Evolutionary conservation across 768 basidiomycete species (phyloP).

Genomic region (Trametes sanguinea): DNA sequence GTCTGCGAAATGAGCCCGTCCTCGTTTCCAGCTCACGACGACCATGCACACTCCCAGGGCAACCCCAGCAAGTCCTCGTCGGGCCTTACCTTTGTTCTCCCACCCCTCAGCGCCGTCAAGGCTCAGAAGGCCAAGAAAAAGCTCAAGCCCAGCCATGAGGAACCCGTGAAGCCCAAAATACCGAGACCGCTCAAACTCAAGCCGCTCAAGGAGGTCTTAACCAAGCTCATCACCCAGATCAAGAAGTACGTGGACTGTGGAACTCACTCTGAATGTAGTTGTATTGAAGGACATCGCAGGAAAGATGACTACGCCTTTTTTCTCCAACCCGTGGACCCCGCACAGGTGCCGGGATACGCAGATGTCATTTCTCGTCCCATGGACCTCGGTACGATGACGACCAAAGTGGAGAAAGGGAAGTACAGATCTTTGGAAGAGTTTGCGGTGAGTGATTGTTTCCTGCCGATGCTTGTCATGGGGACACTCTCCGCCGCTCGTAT

Average conservation of each 20-base stretch:
- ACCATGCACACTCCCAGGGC: constrained; percentile 34
- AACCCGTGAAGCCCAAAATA: constrained; percentile 36
- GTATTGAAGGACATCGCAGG: constrained; percentile 41
- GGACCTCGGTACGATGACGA: constrained; percentile 87
- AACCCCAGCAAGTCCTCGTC: constrained; percentile 34
- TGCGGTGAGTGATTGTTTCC: constrained; percentile 47
- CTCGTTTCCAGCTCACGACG: constrained; percentile 33
- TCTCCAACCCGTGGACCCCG: constrained; percentile 62
- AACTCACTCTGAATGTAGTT: background rate
- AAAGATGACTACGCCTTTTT: constrained; percentile 90
- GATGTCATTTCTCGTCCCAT: constrained; percentile 83
- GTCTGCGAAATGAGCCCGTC: constrained; percentile 19
- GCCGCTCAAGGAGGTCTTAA: constrained; percentile 74
- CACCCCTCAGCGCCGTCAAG: constrained; percentile 66
- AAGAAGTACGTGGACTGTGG: constrained; percentile 57
- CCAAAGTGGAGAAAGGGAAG: constrained; percentile 72
- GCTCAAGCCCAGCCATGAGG: constrained; percentile 26
- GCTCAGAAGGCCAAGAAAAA: constrained; percentile 47
- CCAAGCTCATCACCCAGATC: constrained; percentile 66
- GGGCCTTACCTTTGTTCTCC: constrained; percentile 66
- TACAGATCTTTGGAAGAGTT: constrained; percentile 85
- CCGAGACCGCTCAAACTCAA: constrained; percentile 72
- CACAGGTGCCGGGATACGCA: constrained; percentile 60
- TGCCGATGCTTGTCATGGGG: background rate
- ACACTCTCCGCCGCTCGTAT: background rate